A percentile compares a stretch with the other conserved stretches of the same genome.
Evolutionary conservation across 164 flowering plant genomes (phyloP).

Genomic region (Annona cherimola): DNA sequence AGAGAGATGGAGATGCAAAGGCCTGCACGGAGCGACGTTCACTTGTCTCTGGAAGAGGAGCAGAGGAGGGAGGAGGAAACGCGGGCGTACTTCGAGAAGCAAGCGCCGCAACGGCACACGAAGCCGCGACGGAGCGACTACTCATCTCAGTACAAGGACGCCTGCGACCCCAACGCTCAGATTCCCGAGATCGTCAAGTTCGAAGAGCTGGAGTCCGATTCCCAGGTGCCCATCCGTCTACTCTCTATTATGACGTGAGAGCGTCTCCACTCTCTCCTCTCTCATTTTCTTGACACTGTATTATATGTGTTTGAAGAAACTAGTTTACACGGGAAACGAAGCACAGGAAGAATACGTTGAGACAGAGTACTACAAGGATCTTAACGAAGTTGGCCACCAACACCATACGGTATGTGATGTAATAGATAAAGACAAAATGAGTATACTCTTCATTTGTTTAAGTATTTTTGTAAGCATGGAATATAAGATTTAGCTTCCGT

Average conservation of each 20-base stretch:
- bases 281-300: not conserved
- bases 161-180: conserved; percentile 3
- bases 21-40: conserved; percentile 28
- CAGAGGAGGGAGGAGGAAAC: conserved; percentile 46
- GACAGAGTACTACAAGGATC: conserved; percentile 85
- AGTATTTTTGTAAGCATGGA: too few relatives aligned
- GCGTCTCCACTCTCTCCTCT: not conserved
- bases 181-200: conserved; percentile 54
- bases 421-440: too few relatives aligned
- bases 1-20: conserved; percentile 11
- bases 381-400: conserved; percentile 63
- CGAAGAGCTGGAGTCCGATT: conserved; percentile 48
- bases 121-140: conserved; percentile 85
- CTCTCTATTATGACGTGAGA: not conserved
- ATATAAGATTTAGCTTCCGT: too few relatives aligned
- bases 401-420: conserved; percentile 66
- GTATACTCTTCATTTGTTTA: too few relatives aligned
- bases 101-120: conserved; percentile 65
- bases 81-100: conserved; percentile 48
- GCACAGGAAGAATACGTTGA: conserved; percentile 66
- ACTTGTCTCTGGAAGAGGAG: conserved; percentile 45
- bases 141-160: conserved; percentile 44
- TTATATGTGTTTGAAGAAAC: conserved; percentile 33
- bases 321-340: conserved; percentile 35
- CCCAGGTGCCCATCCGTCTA: conserved; percentile 33